A percentile compares a stretch with the other conserved stretches of the same genome.
Evolutionary conservation across 2,329 filamentous ascomycete species (phyloP).

Genomic region (Cladosporium sp.): DNA sequence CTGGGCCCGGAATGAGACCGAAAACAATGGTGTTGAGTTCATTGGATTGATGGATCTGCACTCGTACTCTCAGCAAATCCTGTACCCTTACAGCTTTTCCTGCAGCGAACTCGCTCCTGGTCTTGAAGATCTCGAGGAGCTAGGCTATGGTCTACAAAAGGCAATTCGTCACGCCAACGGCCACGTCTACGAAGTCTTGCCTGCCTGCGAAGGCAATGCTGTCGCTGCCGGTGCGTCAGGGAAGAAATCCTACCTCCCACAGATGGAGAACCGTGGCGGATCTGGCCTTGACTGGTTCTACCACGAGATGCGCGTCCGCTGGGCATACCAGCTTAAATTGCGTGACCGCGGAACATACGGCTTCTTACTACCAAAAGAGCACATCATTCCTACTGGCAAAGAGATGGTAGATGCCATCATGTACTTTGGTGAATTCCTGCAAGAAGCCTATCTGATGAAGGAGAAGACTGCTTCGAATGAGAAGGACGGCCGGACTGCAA

Average conservation of each 20-base stretch:
- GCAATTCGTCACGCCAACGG: conserved; percentile 81
- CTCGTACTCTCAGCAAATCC: conserved; percentile 90
- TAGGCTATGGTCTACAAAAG: conserved; percentile 84
- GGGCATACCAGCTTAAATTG: conserved; percentile 92
- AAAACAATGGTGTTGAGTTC: conserved; percentile 70
- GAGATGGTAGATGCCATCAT: conserved; percentile 82
- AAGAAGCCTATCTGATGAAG: conserved; percentile 45
- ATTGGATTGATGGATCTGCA: conserved; percentile 89
- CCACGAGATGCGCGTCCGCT: conserved; percentile 77
- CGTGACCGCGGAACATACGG: conserved; percentile 93
- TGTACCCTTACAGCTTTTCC: conserved; percentile 89
- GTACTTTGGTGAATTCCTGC: conserved; percentile 79
- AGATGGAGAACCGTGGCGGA: conserved; percentile 76
- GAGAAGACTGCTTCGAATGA: conserved; percentile 22
- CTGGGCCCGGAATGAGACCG: conserved; percentile 81
- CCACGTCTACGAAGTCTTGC: conserved; percentile 61
- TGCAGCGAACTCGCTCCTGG: conserved; percentile 78
- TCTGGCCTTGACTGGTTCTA: conserved; percentile 96
- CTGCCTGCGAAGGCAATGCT: conserved; percentile 78
- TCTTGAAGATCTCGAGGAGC: conserved; percentile 86
- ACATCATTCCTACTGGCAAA: conserved; percentile 86
- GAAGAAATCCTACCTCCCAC: conserved; percentile 44
- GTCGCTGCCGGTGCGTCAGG: conserved; percentile 47
- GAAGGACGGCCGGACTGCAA: conserved; percentile 1
- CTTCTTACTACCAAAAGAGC: conserved; percentile 81